phyloP scores from a whole-genome alignment of 2,329 filamentous ascomycete species.

The Coniella vitis region DNA sequence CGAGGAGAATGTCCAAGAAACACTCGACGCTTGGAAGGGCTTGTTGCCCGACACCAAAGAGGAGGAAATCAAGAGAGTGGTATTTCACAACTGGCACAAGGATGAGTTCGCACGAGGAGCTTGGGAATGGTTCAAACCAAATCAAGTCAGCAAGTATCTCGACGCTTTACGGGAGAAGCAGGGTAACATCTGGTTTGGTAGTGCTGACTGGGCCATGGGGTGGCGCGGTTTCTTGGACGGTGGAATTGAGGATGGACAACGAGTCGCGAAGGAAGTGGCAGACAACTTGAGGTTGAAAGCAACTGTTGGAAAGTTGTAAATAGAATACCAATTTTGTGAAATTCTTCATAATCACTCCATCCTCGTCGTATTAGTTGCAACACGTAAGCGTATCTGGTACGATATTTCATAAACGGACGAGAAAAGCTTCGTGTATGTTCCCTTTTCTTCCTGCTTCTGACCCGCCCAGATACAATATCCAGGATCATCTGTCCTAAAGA shows the following conservation, averaged over 20 bases:
- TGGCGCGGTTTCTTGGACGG: constrained; percentile 13
- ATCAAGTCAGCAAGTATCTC: constrained; percentile 10
- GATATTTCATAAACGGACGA: no score
- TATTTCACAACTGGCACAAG: constrained; percentile 14
- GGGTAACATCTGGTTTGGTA: constrained; percentile 10
- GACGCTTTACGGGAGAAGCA: constrained; percentile 7
- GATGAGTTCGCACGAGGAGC: constrained; percentile 10
- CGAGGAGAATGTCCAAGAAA: constrained; percentile 30
- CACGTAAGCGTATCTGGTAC: no score
- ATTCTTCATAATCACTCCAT: no score
- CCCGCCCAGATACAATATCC: no score
- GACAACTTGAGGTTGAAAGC: neutral
- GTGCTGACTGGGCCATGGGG: constrained; percentile 14
- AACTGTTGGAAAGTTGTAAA: neutral
- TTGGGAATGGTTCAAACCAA: constrained; percentile 13
- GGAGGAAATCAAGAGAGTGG: constrained; percentile 23
- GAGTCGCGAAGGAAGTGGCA: constrained; percentile 12
- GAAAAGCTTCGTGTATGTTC: no score
- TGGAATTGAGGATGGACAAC: constrained; percentile 12
- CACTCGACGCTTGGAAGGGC: constrained; percentile 4
- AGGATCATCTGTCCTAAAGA: no score
- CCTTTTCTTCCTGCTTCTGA: no score
- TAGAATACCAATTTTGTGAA: neutral
- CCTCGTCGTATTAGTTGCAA: no score
- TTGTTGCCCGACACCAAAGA: constrained; percentile 3